Percentiles rank a stretch among this genome's conserved stretches.
Evolutionary conservation across 1,284 basidiomycete species (phyloP).

Genomic region (Stereum hirsutum): DNA sequence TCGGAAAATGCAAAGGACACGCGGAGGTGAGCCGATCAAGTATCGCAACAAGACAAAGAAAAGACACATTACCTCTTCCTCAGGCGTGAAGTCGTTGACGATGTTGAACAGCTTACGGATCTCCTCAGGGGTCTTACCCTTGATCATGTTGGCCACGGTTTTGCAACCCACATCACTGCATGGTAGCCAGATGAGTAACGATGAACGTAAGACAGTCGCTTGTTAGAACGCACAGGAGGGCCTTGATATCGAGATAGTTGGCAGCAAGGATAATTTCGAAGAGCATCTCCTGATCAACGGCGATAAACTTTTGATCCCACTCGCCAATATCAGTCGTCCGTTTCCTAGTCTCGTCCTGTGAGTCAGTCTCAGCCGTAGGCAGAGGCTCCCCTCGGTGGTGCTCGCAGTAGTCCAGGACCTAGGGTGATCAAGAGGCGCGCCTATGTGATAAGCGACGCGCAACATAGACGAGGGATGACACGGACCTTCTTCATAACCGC

Average conservation of each 20-base stretch:
- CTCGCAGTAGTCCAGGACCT: conserved; percentile 99
- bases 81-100: conserved; percentile 97
- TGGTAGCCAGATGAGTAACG: conserved; percentile 2
- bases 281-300: conserved; percentile 93
- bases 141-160: conserved; percentile 99
- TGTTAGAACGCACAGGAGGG: conserved; percentile 70
- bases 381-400: conserved; percentile 96
- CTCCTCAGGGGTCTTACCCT: conserved; percentile 95
- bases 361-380: conserved; percentile 78
- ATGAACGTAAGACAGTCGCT: conserved; percentile 1
- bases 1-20: conserved; percentile 5
- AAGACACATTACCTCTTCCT: conserved; percentile 72
- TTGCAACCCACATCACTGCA: conserved; percentile 96
- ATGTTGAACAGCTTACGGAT: conserved; percentile 97
- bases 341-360: conserved; percentile 92
- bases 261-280: conserved; percentile 99
- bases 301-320: conserved; percentile 99
- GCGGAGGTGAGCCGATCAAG: conserved; percentile 3
- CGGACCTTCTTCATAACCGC: conserved; percentile 92
- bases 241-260: conserved; percentile 99
- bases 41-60: conserved; percentile 4
- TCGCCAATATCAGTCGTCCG: conserved; percentile 97
- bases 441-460: conserved; percentile 7
- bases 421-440: conserved; percentile 12
- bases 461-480: conserved; percentile 1